Conservation (phyloP, 2,329 filamentous ascomycete species). For the Microsporum canis region DNA sequence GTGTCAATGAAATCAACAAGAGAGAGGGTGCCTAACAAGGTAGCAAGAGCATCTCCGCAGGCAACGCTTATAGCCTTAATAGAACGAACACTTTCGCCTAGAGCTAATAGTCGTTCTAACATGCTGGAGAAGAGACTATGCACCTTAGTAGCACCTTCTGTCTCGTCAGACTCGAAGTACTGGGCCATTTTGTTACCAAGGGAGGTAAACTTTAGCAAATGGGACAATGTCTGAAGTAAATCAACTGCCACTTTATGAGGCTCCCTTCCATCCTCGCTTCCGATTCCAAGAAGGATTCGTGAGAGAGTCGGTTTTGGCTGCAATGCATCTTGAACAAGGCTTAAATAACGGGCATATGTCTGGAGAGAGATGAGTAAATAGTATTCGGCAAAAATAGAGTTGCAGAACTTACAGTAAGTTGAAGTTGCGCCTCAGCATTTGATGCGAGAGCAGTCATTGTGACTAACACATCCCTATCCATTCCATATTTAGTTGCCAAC, state of each 20-base stretch:
- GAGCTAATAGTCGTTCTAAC: slow-evolving; percentile 51
- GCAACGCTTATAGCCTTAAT: slow-evolving; percentile 30
- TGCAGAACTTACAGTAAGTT: slow-evolving; percentile 43
- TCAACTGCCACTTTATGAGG: slow-evolving; percentile 32
- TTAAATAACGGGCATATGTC: slow-evolving; percentile 65
- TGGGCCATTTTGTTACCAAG: slow-evolving; percentile 31
- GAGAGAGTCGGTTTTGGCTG: slow-evolving; percentile 64
- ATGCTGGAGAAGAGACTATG: slow-evolving; percentile 59
- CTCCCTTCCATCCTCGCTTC: slow-evolving; percentile 38
- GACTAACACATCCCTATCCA: slow-evolving; percentile 59
- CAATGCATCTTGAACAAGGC: slow-evolving; percentile 63
- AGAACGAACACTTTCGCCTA: slow-evolving; percentile 46
- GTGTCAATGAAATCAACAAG: slow-evolving; percentile 82
- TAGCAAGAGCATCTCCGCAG: slow-evolving; percentile 59
- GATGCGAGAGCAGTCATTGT: slow-evolving; percentile 66
- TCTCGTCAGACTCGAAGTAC: slow-evolving; percentile 26
- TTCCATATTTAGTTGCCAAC: slow-evolving; percentile 77
- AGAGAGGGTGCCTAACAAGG: slow-evolving; percentile 72
- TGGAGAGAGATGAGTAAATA: slow-evolving; percentile 27
- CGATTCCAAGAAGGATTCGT: slow-evolving; percentile 56
- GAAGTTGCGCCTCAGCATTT: slow-evolving; percentile 60
- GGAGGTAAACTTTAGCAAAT: slow-evolving; percentile 32
- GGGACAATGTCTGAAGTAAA: slow-evolving; percentile 32
- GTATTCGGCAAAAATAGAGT: neutral
- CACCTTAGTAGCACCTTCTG: slow-evolving; percentile 53